Evolutionary conservation across 805 yeast genomes (phyloP).

Genomic region (Kluyveromyces lactis): DNA sequence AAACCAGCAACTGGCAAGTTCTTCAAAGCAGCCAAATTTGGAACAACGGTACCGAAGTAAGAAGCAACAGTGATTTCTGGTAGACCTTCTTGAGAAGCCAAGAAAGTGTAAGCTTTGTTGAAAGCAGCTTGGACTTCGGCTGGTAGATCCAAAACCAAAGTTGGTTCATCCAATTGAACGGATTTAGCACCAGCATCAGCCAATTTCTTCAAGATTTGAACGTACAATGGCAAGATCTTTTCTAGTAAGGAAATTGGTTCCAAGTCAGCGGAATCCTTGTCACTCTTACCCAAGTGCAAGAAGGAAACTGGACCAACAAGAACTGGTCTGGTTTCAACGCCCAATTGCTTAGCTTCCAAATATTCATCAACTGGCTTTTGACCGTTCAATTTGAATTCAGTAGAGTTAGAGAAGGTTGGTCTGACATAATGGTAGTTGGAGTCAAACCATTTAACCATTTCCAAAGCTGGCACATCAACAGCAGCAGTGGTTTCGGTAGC

Average conservation of each 20-base stretch:
- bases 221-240: slow-evolving; percentile 89
- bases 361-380: slow-evolving; percentile 95
- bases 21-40: slow-evolving; percentile 85
- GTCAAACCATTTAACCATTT: slow-evolving; percentile 99
- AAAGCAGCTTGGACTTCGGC: slow-evolving; percentile 74
- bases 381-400: slow-evolving; percentile 93
- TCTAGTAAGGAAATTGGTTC: slow-evolving; percentile 86
- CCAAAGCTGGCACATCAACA: slow-evolving; percentile 96
- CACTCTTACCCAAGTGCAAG: slow-evolving; percentile 94
- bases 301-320: slow-evolving; percentile 93
- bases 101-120: slow-evolving; percentile 77
- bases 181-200: slow-evolving; percentile 90
- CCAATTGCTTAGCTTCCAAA: slow-evolving; percentile 95
- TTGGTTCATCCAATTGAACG: slow-evolving; percentile 97
- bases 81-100: slow-evolving; percentile 52
- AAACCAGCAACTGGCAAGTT: slow-evolving; percentile 87
- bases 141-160: slow-evolving; percentile 88
- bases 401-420: slow-evolving; percentile 95
- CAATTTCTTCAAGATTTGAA: slow-evolving; percentile 78
- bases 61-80: slow-evolving; percentile 82
- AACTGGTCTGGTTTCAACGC: slow-evolving; percentile 96
- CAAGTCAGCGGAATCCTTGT: slow-evolving; percentile 92
- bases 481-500: slow-evolving; percentile 81
- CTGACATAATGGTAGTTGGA: slow-evolving; percentile 99
- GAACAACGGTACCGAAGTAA: slow-evolving; percentile 97